Base-by-base conservation (phyloP, 306 rosid genomes). In the Heteromeles arbutifolia region DNA sequence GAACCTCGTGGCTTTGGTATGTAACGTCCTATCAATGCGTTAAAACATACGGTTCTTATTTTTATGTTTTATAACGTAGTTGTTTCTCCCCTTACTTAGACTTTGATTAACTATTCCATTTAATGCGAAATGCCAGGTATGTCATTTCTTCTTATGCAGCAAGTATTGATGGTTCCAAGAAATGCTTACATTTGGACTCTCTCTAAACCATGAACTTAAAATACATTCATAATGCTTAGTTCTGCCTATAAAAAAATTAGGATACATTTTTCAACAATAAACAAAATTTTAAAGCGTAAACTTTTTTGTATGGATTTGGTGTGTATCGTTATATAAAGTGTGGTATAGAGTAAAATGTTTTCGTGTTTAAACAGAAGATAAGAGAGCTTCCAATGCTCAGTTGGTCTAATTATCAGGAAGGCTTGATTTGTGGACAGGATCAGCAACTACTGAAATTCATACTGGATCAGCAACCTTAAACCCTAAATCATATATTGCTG, bases 1-100 rank as follows among this genome's bases (percentile, higher is more conserved):
- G 97, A 95, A 39, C 97, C 99, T 72, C 97, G 96, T 67, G 97
- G 99, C 75, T 95, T 92, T 85, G 99, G 97, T 95, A 67, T 15
- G 62, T 28, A 8, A 22, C 24, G 59, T 15, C 26, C 68, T 26
- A 61, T 25, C 28, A 66, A 39, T 18, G 24, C 24, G 21, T 65
- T 37, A 41, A 9, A 59, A 24, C 41, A 24, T n/a, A 41, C 67
- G 1, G 54, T 17, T 50, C 2, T 50, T 48, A 48, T 48, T 48
- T 50, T 50, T 4, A 26, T 6, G 8, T 75, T n/a, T 13, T 31
- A 24, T 62, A 21, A 24, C 13, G 13, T 0, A 11, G 14, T 44
- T 39, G 50, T 73, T 68, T 41, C n/a, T 74, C n/a, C 13, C 24
- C 26, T n/a, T 22, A 15, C 18, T 14, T 41, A 41, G 37, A 73